Evolutionary conservation across 805 yeast genomes (phyloP), one percentile per base, ranked within the genome.

Genomic region (Schwanniomyces vanrijiae): DNA sequence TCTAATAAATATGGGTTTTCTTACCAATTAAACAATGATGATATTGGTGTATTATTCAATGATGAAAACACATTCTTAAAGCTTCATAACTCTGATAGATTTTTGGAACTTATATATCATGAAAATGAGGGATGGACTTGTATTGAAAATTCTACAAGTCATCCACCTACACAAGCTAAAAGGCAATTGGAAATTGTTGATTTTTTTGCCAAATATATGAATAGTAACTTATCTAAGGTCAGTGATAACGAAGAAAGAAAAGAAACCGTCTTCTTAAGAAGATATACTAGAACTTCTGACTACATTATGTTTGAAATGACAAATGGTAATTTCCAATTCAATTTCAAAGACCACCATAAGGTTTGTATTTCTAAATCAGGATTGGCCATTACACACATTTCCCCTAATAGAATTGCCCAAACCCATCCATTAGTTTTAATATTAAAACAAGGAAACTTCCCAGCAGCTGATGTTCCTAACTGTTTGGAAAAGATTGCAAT

Each of bases 1-100:
- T 87, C 97, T 22, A 90, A 91, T 69, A 90, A 87, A 65, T 95
- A 92, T 66, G 99, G 99, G 1, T 85, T 94, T 61, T 88, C 97
- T 4, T 94, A 92, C 65, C 96, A 94, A 62, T 71, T 94, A 47
- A 88, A 92, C 18, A 87, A 90, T 40, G 94, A 92, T 49, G 88
- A 87, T 54, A 88, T 90, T 55, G 98, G 97, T 18, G 96, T 91
- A 11, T 73, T 88, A 48, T 92, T 91, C 71, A 88, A 89, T 55
- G 92, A 89, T 58, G 87, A 88, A 16, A 84, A 87, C 47, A 86
- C 96, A 3, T 81, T 94, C 55, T 76, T 92, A 49, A 84, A 89
- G 65, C 73, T 84, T 56, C 77, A 78, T 46, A 82, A 83, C 64
- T 75, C 81, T 35, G 81, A 80, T 48, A 80, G 82, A 56, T 82